Evolutionary conservation across 257 asterid genomes (phyloP).

Genomic region (Nicotiana knightiana): DNA sequence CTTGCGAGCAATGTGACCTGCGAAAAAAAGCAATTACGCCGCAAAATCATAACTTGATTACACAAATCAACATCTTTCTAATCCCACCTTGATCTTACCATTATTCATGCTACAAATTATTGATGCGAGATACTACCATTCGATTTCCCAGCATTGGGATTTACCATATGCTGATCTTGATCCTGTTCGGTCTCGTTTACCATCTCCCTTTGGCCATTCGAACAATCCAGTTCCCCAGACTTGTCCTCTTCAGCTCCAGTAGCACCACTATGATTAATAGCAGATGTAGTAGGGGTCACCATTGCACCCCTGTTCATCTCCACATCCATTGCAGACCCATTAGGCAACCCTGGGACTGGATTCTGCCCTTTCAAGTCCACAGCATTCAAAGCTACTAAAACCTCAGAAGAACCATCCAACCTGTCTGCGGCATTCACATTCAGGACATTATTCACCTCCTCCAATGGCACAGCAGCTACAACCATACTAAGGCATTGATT

Average conservation of each 20-base stretch:
- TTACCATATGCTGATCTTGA: conserved; percentile 20
- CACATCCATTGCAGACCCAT: conserved; percentile 38
- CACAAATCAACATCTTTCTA: background rate
- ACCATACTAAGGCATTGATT: conserved; percentile 13
- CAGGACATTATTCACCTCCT: conserved; percentile 9
- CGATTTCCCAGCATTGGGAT: conserved; percentile 15
- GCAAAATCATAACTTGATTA: background rate
- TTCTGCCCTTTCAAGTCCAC: conserved; percentile 38
- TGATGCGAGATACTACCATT: conserved; percentile 11
- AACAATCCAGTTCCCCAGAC: conserved; percentile 14
- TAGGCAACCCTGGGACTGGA: conserved; percentile 8
- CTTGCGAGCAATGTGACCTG: background rate
- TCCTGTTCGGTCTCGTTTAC: conserved; percentile 19
- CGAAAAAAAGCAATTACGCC: background rate
- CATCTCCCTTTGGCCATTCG: conserved; percentile 19
- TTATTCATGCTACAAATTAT: conserved; percentile 12
- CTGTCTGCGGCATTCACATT: conserved; percentile 23
- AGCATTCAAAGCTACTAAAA: conserved; percentile 37
- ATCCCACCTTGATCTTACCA: conserved; percentile 13
- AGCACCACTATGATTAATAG: conserved; percentile 12
- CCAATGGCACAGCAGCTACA: conserved; percentile 13
- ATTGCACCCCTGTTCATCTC: conserved; percentile 27
- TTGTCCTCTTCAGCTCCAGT: conserved; percentile 12
- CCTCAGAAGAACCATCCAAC: conserved; percentile 36
- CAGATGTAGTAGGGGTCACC: conserved; percentile 7